phyloP scores from a whole-genome alignment of 2,329 filamentous ascomycete genomes.

The Cladosporium sp. region DNA sequence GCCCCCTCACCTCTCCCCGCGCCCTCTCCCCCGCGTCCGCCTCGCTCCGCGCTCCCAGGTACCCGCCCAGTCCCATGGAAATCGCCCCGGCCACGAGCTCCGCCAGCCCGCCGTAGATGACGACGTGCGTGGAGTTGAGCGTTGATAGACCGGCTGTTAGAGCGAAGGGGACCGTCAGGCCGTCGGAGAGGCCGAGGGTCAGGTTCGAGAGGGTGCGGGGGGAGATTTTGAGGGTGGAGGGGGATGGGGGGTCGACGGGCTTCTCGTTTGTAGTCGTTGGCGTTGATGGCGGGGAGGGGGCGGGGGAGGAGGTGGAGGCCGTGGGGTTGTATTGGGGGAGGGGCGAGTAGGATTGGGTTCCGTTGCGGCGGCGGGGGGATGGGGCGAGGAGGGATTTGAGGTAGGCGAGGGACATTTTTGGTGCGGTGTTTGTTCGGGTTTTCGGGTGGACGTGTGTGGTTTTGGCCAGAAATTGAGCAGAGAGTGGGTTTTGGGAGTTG shows the following conservation, averaged over 20 bases:
- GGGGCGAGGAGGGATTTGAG: slow-evolving; percentile 5
- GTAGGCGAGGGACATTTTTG: slow-evolving; percentile 7
- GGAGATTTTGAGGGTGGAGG: neutral
- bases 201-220: slow-evolving; percentile 41
- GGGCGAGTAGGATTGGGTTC: neutral
- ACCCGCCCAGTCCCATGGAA: slow-evolving; percentile 38
- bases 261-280: neutral
- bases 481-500: too few species aligned
- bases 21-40: slow-evolving; percentile 41
- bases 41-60: slow-evolving; percentile 45
- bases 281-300: neutral
- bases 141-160: slow-evolving; percentile 38
- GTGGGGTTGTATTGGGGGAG: slow-evolving; percentile 1
- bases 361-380: neutral
- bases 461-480: neutral
- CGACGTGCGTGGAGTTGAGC: slow-evolving; percentile 33
- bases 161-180: slow-evolving; percentile 39
- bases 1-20: slow-evolving; percentile 31
- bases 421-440: too few species aligned
- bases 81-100: slow-evolving; percentile 37
- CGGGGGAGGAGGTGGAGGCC: neutral
- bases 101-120: slow-evolving; percentile 37
- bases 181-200: slow-evolving; percentile 38
- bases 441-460: neutral
- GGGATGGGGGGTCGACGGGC: neutral